phyloP scores from a whole-genome alignment of 371 early-diverging fungal genomes.

The Lichtheimia hyalospora region DNA sequence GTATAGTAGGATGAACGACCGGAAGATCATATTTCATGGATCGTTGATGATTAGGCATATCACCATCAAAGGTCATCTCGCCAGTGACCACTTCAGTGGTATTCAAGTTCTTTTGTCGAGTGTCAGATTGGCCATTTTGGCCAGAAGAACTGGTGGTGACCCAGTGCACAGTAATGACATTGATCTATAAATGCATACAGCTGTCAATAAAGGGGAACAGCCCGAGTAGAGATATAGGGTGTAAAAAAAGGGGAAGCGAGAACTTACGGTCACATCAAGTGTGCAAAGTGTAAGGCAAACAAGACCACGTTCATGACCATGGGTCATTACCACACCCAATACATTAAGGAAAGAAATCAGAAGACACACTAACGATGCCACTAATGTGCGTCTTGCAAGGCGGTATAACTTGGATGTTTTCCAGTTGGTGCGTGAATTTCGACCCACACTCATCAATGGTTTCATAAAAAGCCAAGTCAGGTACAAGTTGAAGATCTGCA shows the following conservation, averaged over 20 bases:
- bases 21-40: conserved; percentile 14
- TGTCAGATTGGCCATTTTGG: conserved; percentile 8
- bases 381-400: conserved; percentile 49
- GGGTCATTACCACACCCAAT: conserved; percentile 40
- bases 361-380: conserved; percentile 50
- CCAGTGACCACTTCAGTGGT: conserved; percentile 18
- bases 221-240: too few species aligned
- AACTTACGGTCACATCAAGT: conserved; percentile 52
- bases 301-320: conserved; percentile 52
- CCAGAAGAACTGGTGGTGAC: conserved; percentile 22
- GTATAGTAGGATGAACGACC: conserved; percentile 5
- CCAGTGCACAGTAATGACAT: conserved; percentile 61
- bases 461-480: conserved; percentile 52
- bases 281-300: conserved; percentile 57
- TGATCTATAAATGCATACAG: conserved; percentile 26
- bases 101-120: conserved; percentile 17
- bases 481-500: conserved; percentile 43
- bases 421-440: conserved; percentile 42
- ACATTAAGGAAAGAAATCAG: conserved; percentile 51
- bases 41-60: conserved; percentile 3
- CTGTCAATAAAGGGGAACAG: background rate
- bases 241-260: background rate
- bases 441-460: conserved; percentile 37
- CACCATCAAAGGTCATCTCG: conserved; percentile 22
- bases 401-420: conserved; percentile 38